These are phyloP conservation scores for Acer negundo DNA, from an alignment of 345 rosid genomes.

Conservation along the genomic window DNA sequence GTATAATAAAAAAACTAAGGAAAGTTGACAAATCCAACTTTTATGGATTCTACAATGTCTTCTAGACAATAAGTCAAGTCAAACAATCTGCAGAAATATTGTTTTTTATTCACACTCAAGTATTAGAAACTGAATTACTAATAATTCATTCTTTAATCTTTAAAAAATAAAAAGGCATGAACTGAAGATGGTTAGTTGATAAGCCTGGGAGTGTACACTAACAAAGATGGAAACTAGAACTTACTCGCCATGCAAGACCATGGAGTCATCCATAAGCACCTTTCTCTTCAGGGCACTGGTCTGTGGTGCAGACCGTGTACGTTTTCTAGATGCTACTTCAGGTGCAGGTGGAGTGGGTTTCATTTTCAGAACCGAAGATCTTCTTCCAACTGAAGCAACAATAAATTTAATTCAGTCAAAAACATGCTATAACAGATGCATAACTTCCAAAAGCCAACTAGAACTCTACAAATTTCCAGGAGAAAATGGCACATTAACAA, in stretches of 20 bases:
- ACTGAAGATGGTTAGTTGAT: not conserved
- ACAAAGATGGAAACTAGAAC: slow-evolving; percentile 33
- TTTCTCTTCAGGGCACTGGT: slow-evolving; percentile 77
- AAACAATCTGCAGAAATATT: not conserved
- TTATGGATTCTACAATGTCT: not conserved
- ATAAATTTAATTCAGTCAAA: slow-evolving; percentile 3
- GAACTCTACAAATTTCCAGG: not conserved
- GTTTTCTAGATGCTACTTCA: slow-evolving; percentile 67
- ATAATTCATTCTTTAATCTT: not conserved
- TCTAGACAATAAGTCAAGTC: not conserved
- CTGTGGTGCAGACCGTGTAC: slow-evolving; percentile 55
- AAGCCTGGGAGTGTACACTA: not conserved
- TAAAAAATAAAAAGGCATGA: not conserved
- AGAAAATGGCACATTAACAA: slow-evolving; percentile 5
- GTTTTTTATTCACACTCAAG: not conserved
- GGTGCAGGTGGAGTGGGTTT: slow-evolving; percentile 65
- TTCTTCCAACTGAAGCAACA: slow-evolving; percentile 70
- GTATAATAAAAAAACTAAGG: not conserved
- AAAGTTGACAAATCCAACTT: not conserved
- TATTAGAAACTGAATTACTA: not conserved
- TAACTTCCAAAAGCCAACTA: not conserved
- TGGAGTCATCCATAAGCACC: slow-evolving; percentile 86
- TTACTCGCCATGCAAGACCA: slow-evolving; percentile 99
- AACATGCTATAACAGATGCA: not conserved
- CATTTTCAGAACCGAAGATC: slow-evolving; percentile 77